Evolutionary conservation across 1,284 basidiomycete species (phyloP).

Genomic region (Schizophyllum commune): DNA sequence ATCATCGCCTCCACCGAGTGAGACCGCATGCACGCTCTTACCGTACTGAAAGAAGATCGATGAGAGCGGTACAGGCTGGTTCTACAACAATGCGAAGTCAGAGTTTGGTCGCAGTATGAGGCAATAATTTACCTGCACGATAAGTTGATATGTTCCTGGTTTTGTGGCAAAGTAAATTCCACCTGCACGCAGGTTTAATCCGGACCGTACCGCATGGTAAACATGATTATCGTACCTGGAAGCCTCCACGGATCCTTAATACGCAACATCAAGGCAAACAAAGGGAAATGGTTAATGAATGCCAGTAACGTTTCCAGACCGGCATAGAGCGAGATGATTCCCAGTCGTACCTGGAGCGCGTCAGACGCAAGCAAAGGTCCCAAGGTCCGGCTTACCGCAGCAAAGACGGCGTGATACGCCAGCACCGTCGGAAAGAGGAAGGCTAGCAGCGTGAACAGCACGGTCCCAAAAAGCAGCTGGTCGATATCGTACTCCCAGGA

Average conservation of each 20-base stretch:
- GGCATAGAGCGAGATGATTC: constrained; percentile 52
- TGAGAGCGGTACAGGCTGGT: constrained; percentile 33
- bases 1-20: not conserved
- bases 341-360: constrained; percentile 50
- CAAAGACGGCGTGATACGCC: constrained; percentile 82
- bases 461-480: constrained; percentile 89
- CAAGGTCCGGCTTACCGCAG: constrained; percentile 42
- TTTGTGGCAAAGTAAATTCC: constrained; percentile 26
- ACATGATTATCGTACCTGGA: constrained; percentile 47
- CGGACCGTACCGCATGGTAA: not conserved
- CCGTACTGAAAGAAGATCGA: constrained; percentile 43
- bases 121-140: constrained; percentile 20
- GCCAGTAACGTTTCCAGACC: constrained; percentile 57
- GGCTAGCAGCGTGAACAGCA: constrained; percentile 86
- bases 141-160: constrained; percentile 12
- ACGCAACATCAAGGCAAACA: constrained; percentile 85
- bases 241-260: constrained; percentile 79
- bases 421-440: constrained; percentile 90
- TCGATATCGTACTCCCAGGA: constrained; percentile 90
- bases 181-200: constrained; percentile 17
- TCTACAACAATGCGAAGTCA: constrained; percentile 21
- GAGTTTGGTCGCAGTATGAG: constrained; percentile 5
- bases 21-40: constrained; percentile 17
- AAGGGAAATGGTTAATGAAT: constrained; percentile 85
- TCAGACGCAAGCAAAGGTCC: constrained; percentile 4